Percentiles rank a stretch among this genome's conserved stretches.
Evolutionary conservation across 768 basidiomycete genomes (phyloP).

Genomic region (Mycena polygramma): DNA sequence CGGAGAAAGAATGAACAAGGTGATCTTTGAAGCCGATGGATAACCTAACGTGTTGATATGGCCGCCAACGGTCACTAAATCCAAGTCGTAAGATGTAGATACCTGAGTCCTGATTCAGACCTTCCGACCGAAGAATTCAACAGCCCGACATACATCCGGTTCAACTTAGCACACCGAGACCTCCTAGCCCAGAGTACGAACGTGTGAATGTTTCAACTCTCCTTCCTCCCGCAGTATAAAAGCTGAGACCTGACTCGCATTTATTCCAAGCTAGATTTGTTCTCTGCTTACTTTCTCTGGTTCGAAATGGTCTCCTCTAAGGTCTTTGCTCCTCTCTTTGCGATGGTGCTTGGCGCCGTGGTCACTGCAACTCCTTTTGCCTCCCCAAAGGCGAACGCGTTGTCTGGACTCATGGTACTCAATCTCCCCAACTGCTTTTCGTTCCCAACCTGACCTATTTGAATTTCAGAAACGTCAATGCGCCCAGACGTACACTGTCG

Average conservation of each 20-base stretch:
- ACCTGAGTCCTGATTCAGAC: too few species aligned
- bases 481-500: neutral
- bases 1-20: too few species aligned
- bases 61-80: too few species aligned
- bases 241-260: neutral
- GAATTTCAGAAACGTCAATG: conserved; percentile 11
- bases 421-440: conserved; percentile 1
- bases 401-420: neutral
- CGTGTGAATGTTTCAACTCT: neutral
- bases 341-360: conserved; percentile 8
- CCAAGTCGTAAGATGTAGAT: too few species aligned
- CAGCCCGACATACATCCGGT: neutral
- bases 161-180: conserved; percentile 5
- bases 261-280: neutral
- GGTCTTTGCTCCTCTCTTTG: neutral
- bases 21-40: too few species aligned
- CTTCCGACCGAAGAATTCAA: too few species aligned
- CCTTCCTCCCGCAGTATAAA: conserved; percentile 5
- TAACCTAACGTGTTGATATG: too few species aligned
- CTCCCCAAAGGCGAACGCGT: neutral
- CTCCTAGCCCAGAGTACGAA: neutral
- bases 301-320: conserved; percentile 1
- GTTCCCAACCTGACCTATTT: conserved; percentile 3
- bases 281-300: neutral
- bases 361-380: conserved; percentile 4